Evolutionary conservation across 2,329 filamentous ascomycete species (phyloP), one percentile per base, ranked within the genome.

Genomic region (Colletotrichum sp.): DNA sequence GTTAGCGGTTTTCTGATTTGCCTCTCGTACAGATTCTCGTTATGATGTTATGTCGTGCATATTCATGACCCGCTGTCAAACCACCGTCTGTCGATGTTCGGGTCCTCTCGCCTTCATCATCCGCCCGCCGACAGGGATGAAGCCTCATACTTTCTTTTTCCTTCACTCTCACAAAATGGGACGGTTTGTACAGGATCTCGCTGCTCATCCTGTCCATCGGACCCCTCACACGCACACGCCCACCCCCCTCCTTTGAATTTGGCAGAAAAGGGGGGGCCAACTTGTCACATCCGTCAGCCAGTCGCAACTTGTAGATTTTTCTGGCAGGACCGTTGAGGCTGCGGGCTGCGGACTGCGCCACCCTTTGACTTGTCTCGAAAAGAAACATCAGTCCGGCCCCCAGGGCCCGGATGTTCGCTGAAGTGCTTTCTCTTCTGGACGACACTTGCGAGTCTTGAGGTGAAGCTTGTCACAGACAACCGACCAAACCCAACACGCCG

Each of bases 221-320:
- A 63, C 52, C 68, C 28, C 62, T 62, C 60, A 70, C 69, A 57
- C 55, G n/a, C 44, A 49, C 44, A 49, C 12, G n/a, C 44, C 44
- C 44, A 52, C 44, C 10, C 44, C 44, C n/a, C 69, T 32, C 55
- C 59, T 76, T 44, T 59, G 64, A 63, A 73, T 59, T 69, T 73
- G 44, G 70, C 73, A 73, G 57, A 36, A 71, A 39, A 36, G 52
- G 21, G 44, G 69, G 72, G 36, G 30, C 24, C 55, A 60, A 72
- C 73, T 69, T 69, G 73, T 73, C 73, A 76, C 73, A 76, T 73
- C 70, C 66, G 73, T 60, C 70, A 76, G 70, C 73, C 73, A 76
- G 73, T 76, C 73, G 73, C 73, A 76, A 69, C 71, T 73, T 59
- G 57, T 59, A 39, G 44, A 60, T 44, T 75, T 36, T 64, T 32